Base-by-base conservation (phyloP, 2,329 filamentous ascomycete species). In the Annulohypoxylon truncatum region DNA sequence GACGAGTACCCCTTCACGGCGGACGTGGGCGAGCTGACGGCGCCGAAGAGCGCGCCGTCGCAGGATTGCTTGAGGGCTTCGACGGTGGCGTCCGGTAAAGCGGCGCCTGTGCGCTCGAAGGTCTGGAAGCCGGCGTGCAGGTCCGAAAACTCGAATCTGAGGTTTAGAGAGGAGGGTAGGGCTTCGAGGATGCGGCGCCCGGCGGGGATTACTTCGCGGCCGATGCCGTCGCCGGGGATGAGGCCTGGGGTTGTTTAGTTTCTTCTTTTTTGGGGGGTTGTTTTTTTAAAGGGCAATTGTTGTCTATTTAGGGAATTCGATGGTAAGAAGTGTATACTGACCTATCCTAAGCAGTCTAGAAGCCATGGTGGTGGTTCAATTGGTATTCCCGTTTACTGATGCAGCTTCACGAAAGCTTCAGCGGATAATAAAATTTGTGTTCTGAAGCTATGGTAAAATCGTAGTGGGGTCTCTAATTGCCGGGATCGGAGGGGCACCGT, bases 201-300 rank as follows among this genome's bases (percentile, higher is more conserved):
- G 58, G 96, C 92, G 71, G 96, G 96, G 81, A 99, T 98, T 79
- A 99, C 96, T 83, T 99, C 96, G 79, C 93, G 93, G 82, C 96
- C 96, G 82, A 99, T 99, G 81, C 96, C 96, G 83, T 99, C 96
- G 77, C 96, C 96, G 75, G 96, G 92, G 79, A 99, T 98, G 75
- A 98, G 92, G 79, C 94, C 94, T 97, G 72, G 9, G 13, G 6
- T 58, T 58, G 31, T 44, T 38, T n/a, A n/a, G n/a, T n/a, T n/a
- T n/a, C n/a, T n/a, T n/a, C n/a, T 12, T 15, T 10, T 28, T 44
- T n/a, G 12, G 31, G 9, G 4, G n/a, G n/a, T n/a, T n/a, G n/a
- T n/a, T n/a, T n/a, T n/a, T n/a, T n/a, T n/a, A n/a, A n/a, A n/a
- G n/a, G n/a, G n/a, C n/a, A n/a, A n/a, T n/a, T n/a, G n/a, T n/a